Evolutionary conservation across 2,329 filamentous ascomycete species (phyloP).

Genomic region (Phaeosphaeriaceae sp.): DNA sequence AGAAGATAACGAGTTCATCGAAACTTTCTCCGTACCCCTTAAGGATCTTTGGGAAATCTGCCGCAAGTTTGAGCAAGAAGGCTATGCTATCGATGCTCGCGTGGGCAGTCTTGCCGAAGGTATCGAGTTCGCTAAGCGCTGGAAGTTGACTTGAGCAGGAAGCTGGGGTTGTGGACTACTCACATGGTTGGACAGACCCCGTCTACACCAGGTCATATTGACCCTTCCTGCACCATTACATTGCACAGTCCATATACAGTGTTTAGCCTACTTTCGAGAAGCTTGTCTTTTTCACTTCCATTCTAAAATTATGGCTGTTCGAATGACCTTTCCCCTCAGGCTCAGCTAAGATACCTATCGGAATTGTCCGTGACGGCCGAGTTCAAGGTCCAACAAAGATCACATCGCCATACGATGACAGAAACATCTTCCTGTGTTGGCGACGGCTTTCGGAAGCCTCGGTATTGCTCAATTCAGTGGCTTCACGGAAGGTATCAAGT

Average conservation of each 20-base stretch:
- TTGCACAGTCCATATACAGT: no score
- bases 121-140: slow-evolving; percentile 71
- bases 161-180: background rate
- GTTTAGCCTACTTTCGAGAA: no score
- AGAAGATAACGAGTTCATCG: slow-evolving; percentile 83
- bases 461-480: background rate
- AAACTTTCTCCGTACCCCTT: slow-evolving; percentile 75
- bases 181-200: background rate
- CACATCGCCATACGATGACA: background rate
- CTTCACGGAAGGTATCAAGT: background rate
- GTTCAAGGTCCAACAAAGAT: background rate
- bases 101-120: slow-evolving; percentile 81
- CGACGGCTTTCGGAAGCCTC: background rate
- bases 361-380: background rate
- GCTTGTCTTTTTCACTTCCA: no score
- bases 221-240: background rate
- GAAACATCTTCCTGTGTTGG: background rate
- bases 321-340: no score
- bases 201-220: background rate
- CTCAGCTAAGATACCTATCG: no score
- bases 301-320: no score
- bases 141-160: slow-evolving; percentile 34
- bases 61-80: slow-evolving; percentile 70
- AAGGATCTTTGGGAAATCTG: slow-evolving; percentile 70
- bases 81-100: slow-evolving; percentile 79